These are phyloP conservation scores for Cryptosporidium andersoni DNA, from an alignment of 169 alveolate genomes.

Conservation along the genomic window DNA sequence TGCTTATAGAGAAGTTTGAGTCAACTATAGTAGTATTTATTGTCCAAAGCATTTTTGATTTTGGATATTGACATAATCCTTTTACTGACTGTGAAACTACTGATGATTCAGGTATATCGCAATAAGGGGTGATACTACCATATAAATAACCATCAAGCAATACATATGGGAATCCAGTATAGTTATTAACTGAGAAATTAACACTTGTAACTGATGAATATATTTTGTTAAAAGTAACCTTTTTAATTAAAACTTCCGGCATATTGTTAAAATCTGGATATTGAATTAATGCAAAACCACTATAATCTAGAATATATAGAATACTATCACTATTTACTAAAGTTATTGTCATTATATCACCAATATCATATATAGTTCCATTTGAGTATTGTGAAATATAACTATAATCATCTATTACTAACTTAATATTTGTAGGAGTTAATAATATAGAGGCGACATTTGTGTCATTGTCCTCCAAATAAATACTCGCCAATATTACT, in stretches of 20 bases:
- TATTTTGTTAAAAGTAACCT: conserved; percentile 39
- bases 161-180: conserved; percentile 58
- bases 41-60: conserved; percentile 24
- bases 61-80: conserved; percentile 44
- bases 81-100: conserved; percentile 40
- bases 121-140: conserved; percentile 33
- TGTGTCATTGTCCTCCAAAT: neutral
- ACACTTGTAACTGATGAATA: conserved; percentile 36
- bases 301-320: conserved; percentile 51
- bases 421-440: conserved; percentile 11
- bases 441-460: conserved; percentile 50
- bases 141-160: conserved; percentile 52
- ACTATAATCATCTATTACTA: conserved; percentile 7
- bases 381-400: conserved; percentile 35
- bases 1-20: conserved; percentile 5
- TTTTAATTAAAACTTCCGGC: conserved; percentile 29
- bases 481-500: too few relatives aligned
- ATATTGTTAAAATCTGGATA: conserved; percentile 33
- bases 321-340: conserved; percentile 28
- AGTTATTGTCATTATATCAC: conserved; percentile 34
- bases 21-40: conserved; percentile 15
- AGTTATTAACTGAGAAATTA: conserved; percentile 16
- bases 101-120: conserved; percentile 48
- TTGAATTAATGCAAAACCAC: conserved; percentile 42
- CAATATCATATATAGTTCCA: conserved; percentile 10